Conservation (phyloP, 225 moss, liverwort and hornwort genomes). For the Sphagnum contortum region DNA sequence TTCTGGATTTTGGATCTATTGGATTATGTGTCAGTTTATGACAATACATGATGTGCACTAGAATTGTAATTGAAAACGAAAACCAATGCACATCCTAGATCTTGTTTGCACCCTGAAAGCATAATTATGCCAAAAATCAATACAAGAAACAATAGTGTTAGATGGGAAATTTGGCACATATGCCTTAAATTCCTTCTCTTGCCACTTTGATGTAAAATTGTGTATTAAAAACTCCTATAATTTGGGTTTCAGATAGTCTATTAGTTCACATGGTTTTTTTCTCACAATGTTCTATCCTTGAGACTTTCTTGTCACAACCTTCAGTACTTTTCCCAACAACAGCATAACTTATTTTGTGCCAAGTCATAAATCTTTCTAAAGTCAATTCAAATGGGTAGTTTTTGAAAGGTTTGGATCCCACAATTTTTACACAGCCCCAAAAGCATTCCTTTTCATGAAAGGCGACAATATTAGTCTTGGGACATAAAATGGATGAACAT, state of each 20-base stretch:
- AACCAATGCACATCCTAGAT: not conserved
- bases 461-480: no score
- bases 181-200: not conserved
- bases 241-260: not conserved
- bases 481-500: no score
- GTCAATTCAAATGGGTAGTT: not conserved
- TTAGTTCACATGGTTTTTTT: no score
- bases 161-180: not conserved
- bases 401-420: no score
- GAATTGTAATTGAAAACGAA: not conserved
- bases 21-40: not conserved
- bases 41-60: not conserved
- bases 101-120: not conserved
- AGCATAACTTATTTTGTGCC: not conserved
- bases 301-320: not conserved
- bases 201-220: not conserved
- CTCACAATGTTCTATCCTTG: no score
- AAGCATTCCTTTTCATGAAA: no score
- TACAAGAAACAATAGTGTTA: not conserved
- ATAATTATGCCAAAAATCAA: not conserved
- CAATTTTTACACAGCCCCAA: no score
- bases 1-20: no score
- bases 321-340: not conserved
- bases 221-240: not conserved
- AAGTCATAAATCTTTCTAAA: not conserved